Evolutionary conservation across 352 stramenopile species (phyloP), one percentile per base, ranked within the genome.

Genomic region (Phytophthora chlamydospora): DNA sequence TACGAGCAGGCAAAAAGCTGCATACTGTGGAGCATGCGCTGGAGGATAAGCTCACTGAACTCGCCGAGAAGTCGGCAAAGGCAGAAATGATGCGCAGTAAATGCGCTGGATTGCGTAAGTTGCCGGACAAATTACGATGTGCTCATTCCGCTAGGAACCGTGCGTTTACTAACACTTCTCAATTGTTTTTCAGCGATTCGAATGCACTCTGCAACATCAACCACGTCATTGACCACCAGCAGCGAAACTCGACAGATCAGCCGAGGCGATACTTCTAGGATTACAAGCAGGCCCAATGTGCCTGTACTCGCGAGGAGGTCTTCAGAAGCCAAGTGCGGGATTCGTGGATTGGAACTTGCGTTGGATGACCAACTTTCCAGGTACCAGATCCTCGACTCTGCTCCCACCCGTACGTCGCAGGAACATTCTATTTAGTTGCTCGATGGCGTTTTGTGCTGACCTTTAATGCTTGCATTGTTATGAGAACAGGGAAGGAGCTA

Each of bases 11-110:
- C 39, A 19, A 42, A 29, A 59, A 66, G 35, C 27, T 71, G 5
- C 56, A 57, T 13, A 32, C 29, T 1, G 39, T 63, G 16, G 62
- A 75, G 58, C 11, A 44, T 19, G 51, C 46, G 12, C 19, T 71
- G 31, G 39, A 56, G 5, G 34, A 47, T 12, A 68, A 68, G 35
- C 49, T 75, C 33, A 40, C 16, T 44, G 62, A 75, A 44, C 40
- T 71, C 16, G 35, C 51, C 3, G 34, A 68, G 3, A 75, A 71
- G 43, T 52, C 47, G 21, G 29, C 40, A 36, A 58, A 60, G 29
- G 51, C 27, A 39, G 42, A 71, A 54, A 24, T 56, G 31, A 27
- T 75, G 50, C 52, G 47, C 32, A 56, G 24, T 1, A 67, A 52
- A 49, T 59, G 42, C 34, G 43, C 55, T 50, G 44, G 33, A 29